These are phyloP conservation scores for Candida xyloterini DNA, from an alignment of 805 yeast genomes.

Conservation along the genomic window DNA sequence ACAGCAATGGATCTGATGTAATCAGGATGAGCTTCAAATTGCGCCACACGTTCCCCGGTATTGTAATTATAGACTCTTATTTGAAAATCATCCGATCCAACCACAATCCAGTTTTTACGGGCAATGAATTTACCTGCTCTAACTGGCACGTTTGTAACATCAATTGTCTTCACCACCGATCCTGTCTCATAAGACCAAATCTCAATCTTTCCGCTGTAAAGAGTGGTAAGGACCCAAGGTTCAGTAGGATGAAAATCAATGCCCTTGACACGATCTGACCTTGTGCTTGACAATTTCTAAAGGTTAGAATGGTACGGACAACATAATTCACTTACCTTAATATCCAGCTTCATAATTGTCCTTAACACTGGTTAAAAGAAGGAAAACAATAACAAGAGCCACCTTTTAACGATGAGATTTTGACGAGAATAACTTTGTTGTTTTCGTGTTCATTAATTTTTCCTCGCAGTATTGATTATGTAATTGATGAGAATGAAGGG, in stretches of 20 bases:
- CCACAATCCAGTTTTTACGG: conserved; percentile 94
- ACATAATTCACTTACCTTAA: conserved; percentile 36
- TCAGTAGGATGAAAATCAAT: conserved; percentile 97
- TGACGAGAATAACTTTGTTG: conserved; percentile 5
- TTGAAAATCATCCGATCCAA: conserved; percentile 95
- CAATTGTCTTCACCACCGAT: conserved; percentile 79
- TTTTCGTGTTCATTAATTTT: conserved; percentile 16
- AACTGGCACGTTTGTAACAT: conserved; percentile 93
- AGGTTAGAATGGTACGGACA: neutral
- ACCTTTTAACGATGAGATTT: neutral
- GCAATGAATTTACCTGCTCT: conserved; percentile 95
- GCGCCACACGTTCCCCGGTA: conserved; percentile 91
- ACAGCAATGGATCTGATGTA: conserved; percentile 91
- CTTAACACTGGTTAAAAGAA: neutral
- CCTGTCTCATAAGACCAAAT: conserved; percentile 93
- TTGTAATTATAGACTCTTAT: conserved; percentile 91
- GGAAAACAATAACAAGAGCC: neutral
- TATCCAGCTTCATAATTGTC: conserved; percentile 45
- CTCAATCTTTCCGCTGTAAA: conserved; percentile 86
- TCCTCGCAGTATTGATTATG: conserved; percentile 2
- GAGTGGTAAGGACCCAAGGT: conserved; percentile 93
- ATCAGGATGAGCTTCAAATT: conserved; percentile 98
- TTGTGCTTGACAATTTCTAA: conserved; percentile 78
- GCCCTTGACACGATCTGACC: conserved; percentile 96
- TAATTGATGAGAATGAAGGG: neutral